Evolutionary conservation across 345 rosid species (phyloP).

Genomic region (Citrus hindsii): DNA sequence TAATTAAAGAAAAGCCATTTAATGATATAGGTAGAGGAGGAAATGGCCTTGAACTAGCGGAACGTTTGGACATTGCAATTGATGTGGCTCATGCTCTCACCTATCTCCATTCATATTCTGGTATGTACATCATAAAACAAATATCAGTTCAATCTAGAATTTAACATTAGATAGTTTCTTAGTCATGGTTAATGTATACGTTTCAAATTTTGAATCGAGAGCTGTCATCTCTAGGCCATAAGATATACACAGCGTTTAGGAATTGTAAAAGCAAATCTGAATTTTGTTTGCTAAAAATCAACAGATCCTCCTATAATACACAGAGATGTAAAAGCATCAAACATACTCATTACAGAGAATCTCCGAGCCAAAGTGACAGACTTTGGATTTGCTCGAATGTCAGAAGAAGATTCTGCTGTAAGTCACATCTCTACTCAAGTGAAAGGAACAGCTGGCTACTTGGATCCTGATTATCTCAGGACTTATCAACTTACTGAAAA

Average conservation of each 20-base stretch:
- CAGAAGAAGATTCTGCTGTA: conserved; percentile 45
- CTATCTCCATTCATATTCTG: conserved; percentile 84
- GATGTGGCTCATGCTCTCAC: conserved; percentile 95
- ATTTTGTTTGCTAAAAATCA: conserved; percentile 12
- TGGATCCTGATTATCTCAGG: conserved; percentile 81
- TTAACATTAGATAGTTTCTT: not conserved
- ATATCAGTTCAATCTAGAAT: not conserved
- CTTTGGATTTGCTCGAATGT: conserved; percentile 81
- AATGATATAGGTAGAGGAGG: conserved; percentile 51
- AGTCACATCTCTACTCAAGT: conserved; percentile 81
- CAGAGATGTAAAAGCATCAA: conserved; percentile 86
- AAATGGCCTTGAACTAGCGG: conserved; percentile 61
- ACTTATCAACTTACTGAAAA: conserved; percentile 77
- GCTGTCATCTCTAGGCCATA: not conserved
- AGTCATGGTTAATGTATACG: not conserved
- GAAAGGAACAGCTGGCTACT: conserved; percentile 77
- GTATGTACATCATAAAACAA: conserved; percentile 22
- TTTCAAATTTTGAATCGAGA: not conserved
- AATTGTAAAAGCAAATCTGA: conserved; percentile 11
- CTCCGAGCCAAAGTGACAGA: conserved; percentile 91
- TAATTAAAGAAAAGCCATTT: not conserved
- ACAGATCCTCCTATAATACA: conserved; percentile 88
- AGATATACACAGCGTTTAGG: not conserved
- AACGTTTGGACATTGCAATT: conserved; percentile 84
- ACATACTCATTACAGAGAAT: conserved; percentile 71